A percentile compares a stretch with the other conserved stretches of the same genome.
Evolutionary conservation across 345 rosid genomes (phyloP).

Genomic region (Eucalyptus victrix): DNA sequence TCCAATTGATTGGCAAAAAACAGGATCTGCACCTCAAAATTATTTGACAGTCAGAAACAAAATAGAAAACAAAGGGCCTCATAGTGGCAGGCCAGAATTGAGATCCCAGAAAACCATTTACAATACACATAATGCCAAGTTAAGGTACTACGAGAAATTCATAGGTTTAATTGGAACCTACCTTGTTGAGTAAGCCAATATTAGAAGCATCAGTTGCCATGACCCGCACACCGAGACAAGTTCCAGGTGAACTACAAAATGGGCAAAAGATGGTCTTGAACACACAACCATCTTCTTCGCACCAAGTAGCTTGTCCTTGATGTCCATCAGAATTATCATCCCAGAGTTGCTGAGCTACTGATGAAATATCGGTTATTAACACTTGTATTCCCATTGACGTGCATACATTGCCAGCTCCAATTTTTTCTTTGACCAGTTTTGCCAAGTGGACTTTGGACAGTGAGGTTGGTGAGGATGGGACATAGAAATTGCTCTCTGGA

Average conservation of each 20-base stretch:
- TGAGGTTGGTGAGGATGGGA: conserved; percentile 34
- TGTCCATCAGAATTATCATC: conserved; percentile 13
- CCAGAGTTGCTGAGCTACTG: conserved; percentile 43
- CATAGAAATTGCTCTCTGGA: conserved; percentile 42
- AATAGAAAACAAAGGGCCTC: neutral
- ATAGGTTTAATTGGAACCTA: neutral
- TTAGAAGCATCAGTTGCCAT: conserved; percentile 81
- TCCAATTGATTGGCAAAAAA: conserved; percentile 37
- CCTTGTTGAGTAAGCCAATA: conserved; percentile 66
- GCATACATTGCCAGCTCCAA: conserved; percentile 7
- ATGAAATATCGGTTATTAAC: conserved; percentile 40
- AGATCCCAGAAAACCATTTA: neutral
- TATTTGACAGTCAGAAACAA: neutral
- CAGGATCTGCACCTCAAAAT: conserved; percentile 36
- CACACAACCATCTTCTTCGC: conserved; percentile 86
- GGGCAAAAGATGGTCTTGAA: conserved; percentile 68
- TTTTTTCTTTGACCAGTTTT: conserved; percentile 33
- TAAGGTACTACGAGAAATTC: neutral
- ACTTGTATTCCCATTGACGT: conserved; percentile 31
- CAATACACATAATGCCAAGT: neutral
- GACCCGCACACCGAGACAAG: conserved; percentile 69
- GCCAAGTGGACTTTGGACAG: conserved; percentile 51
- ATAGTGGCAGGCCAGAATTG: neutral
- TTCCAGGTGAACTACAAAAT: conserved; percentile 46
- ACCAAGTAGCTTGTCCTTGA: conserved; percentile 50